phyloP scores from a whole-genome alignment of 2,329 filamentous ascomycete genomes.

The Atkinsonella hypoxylon region DNA sequence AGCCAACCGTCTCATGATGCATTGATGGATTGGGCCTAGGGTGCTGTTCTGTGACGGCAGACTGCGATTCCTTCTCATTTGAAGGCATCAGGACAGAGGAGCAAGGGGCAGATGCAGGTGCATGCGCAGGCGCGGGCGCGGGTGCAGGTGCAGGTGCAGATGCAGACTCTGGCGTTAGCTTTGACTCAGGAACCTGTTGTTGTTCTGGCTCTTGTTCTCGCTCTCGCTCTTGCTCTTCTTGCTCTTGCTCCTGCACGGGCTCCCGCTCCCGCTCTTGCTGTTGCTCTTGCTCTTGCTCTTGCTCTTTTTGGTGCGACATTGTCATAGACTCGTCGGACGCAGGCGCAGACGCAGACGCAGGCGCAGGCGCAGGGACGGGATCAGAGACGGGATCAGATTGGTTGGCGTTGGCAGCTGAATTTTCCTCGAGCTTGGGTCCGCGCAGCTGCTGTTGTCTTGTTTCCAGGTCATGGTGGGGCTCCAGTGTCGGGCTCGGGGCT shows the following conservation, averaged over 20 bases:
- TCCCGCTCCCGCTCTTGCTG: background rate
- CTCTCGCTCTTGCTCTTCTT: background rate
- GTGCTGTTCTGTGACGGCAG: background rate
- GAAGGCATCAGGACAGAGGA: too few relatives aligned
- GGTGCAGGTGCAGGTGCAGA: background rate
- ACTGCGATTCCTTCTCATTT: background rate
- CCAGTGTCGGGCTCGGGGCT: background rate
- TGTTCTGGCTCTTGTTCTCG: too few relatives aligned
- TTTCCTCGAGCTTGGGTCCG: background rate
- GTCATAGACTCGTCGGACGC: background rate
- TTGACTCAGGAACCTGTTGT: background rate
- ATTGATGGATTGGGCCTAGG: background rate
- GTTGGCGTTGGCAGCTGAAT: background rate
- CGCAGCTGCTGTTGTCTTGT: background rate
- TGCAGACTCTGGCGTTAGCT: background rate
- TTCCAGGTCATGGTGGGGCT: background rate
- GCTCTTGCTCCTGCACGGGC: background rate
- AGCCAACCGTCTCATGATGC: background rate
- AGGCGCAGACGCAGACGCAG: too few relatives aligned
- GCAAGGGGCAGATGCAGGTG: background rate
- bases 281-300: background rate
- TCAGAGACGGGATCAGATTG: background rate
- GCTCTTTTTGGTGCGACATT: background rate
- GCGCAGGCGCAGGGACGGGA: background rate
- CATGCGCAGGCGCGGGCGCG: background rate